Conservation (phyloP, 805 yeast species). For the Maudiozyma bulderi region DNA sequence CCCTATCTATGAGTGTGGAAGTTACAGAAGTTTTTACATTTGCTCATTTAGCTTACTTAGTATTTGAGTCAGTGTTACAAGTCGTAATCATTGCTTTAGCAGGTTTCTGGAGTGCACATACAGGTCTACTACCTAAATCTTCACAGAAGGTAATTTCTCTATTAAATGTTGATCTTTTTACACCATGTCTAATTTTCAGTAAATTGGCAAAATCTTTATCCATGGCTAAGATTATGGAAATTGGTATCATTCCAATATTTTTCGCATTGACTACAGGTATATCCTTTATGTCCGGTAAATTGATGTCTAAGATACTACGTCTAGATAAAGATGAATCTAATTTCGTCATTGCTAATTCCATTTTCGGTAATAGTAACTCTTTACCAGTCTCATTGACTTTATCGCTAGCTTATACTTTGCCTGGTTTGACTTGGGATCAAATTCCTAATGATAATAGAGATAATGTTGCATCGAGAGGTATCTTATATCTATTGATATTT, state of each 20-base stretch:
- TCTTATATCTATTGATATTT: constrained; percentile 60
- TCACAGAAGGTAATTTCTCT: constrained; percentile 72
- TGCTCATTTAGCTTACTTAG: constrained; percentile 42
- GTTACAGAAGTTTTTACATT: constrained; percentile 21
- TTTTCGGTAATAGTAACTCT: constrained; percentile 91
- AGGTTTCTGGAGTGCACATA: constrained; percentile 76
- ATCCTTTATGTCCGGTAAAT: constrained; percentile 52
- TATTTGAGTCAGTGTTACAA: constrained; percentile 86
- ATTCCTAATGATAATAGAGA: constrained; percentile 56
- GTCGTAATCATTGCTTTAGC: constrained; percentile 79
- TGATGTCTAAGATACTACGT: constrained; percentile 42
- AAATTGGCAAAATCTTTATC: constrained; percentile 64
- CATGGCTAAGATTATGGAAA: constrained; percentile 65
- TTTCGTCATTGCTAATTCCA: constrained; percentile 94
- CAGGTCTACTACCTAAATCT: constrained; percentile 55
- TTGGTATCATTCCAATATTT: constrained; percentile 75
- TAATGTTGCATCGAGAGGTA: constrained; percentile 69
- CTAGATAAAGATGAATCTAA: constrained; percentile 72
- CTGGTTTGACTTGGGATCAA: constrained; percentile 68
- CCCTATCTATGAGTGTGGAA: background rate
- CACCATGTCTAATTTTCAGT: constrained; percentile 89
- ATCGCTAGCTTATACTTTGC: constrained; percentile 66
- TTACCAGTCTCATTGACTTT: constrained; percentile 86
- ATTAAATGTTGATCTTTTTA: constrained; percentile 83
- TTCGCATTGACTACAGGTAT: constrained; percentile 76